Percentiles rank a stretch among this genome's conserved stretches.
These are phyloP conservation scores for Pholiota molesta DNA, from an alignment of 768 basidiomycete genomes.

Conservation along the genomic window DNA sequence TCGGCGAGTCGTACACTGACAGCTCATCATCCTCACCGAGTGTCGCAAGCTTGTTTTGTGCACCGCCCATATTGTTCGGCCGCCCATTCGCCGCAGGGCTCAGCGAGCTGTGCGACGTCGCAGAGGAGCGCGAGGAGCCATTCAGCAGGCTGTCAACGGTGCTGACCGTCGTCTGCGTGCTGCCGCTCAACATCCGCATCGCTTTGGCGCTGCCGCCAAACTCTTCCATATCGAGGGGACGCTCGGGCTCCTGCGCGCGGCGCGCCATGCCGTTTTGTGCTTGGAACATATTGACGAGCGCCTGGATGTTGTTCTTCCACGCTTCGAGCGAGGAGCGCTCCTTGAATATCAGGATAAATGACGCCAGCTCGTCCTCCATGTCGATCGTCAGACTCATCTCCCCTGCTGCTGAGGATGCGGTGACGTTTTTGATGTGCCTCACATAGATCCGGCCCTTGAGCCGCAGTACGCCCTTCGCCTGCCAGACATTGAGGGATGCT, in stretches of 20 bases:
- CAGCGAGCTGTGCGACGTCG: conserved; percentile 69
- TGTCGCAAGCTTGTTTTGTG: conserved; percentile 54
- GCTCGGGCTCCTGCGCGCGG: conserved; percentile 37
- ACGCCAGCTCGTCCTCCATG: conserved; percentile 97
- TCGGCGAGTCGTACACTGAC: conserved; percentile 57
- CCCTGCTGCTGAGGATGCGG: conserved; percentile 72
- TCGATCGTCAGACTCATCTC: conserved; percentile 96
- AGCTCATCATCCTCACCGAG: conserved; percentile 76
- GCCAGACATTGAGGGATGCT: conserved; percentile 41
- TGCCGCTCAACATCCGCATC: conserved; percentile 80
- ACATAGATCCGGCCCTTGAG: conserved; percentile 97
- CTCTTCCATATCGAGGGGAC: conserved; percentile 65
- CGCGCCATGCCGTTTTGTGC: conserved; percentile 42
- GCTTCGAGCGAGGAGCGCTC: conserved; percentile 87
- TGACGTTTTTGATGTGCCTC: conserved; percentile 89
- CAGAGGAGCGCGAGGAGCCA: conserved; percentile 68
- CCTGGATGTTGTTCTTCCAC: conserved; percentile 85
- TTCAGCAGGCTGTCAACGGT: conserved; percentile 72
- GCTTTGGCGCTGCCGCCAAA: conserved; percentile 79
- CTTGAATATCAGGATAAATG: conserved; percentile 95
- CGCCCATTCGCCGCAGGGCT: conserved; percentile 33
- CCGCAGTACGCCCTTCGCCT: conserved; percentile 73
- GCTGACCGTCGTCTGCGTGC: conserved; percentile 65
- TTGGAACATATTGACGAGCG: conserved; percentile 75
- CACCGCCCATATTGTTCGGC: conserved; percentile 22